Evolutionary conservation across 495 filamentous ascomycete species (phyloP), one percentile per base, ranked within the genome.

Genomic region (Cercophora newfieldiana): DNA sequence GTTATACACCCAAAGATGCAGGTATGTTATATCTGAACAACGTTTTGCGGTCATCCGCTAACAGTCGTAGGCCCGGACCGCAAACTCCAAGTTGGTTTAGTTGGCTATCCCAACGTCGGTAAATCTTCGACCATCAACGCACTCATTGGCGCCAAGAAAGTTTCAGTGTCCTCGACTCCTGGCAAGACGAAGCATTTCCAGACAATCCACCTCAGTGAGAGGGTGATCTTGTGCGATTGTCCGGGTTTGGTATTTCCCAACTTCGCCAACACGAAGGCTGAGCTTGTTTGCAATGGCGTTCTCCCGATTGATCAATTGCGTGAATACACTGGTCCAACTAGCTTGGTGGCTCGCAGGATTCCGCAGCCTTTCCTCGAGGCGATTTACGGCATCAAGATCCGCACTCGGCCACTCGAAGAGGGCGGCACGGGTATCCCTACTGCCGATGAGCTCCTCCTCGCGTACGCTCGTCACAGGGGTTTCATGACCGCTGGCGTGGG

Each of bases 181-280:
- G 96, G 96, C 64, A 99, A 98, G 78, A 99, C 96, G 10, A 99
- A 99, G 80, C 96, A 99, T 72, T 99, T 99, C 81, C 96, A 99
- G 76, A 99, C 96, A 19, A 93, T 99, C 68, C 94, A 97, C 75
- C 85, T 98, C 55, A 93, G 90, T 67, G 89, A 93, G 18, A 85
- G 88, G 66, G 91, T 98, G 68, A 86, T 97, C 69, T 85, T 99
- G 22, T 98, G 96, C 80, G 96, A 99, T 88, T 99, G 96, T 72
- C 96, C 96, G 29, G 96, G 96, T 86, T 88, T 99, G 22, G 96
- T 99, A 1, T 98, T 99, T 79, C 94, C 96, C 64, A 97, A 98
- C 77, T 99, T 98, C 71, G 94, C 96, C 54, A 92, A 89, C 53
- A 98, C 93, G 28, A 98, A 97, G 78, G 96, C 91, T 26, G 96